Evolutionary conservation across 2,329 filamentous ascomycete genomes (phyloP).

Genomic region (Coniochaeta hoffmannii): DNA sequence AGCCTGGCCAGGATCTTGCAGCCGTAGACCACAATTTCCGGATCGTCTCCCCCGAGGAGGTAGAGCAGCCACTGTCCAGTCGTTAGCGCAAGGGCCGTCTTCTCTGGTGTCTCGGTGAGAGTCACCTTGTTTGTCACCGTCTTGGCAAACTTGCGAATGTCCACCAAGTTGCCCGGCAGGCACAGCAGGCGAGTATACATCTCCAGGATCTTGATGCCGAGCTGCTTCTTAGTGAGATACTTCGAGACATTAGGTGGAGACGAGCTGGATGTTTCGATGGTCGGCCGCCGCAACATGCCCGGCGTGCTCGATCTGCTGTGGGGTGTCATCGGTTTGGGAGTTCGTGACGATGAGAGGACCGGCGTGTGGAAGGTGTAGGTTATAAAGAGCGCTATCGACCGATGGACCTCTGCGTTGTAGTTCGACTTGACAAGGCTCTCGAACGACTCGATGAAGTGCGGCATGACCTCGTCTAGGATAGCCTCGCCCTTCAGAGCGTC

Average conservation of each 20-base stretch:
- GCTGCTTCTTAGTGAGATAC: constrained; percentile 55
- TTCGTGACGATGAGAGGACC: constrained; percentile 39
- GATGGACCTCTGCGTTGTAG: constrained; percentile 75
- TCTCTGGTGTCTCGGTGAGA: constrained; percentile 15
- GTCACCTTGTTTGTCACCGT: constrained; percentile 90
- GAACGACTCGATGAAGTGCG: constrained; percentile 72
- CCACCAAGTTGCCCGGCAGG: constrained; percentile 56
- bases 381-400: constrained; percentile 83
- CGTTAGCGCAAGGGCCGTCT: constrained; percentile 22
- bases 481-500: constrained; percentile 85
- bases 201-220: constrained; percentile 67
- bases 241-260: constrained; percentile 21
- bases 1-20: constrained; percentile 78
- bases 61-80: constrained; percentile 74
- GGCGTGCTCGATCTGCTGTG: constrained; percentile 31
- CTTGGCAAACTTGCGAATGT: constrained; percentile 81
- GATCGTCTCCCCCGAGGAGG: constrained; percentile 78
- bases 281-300: constrained; percentile 26
- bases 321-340: constrained; percentile 36
- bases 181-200: constrained; percentile 76
- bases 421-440: constrained; percentile 73
- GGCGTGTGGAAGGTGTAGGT: constrained; percentile 77
- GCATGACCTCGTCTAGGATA: constrained; percentile 63
- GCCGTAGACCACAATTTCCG: constrained; percentile 73
- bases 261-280: constrained; percentile 21